Evolutionary conservation across 441 rosid genomes (phyloP).

Genomic region (Pelargonium exstipulatum): DNA sequence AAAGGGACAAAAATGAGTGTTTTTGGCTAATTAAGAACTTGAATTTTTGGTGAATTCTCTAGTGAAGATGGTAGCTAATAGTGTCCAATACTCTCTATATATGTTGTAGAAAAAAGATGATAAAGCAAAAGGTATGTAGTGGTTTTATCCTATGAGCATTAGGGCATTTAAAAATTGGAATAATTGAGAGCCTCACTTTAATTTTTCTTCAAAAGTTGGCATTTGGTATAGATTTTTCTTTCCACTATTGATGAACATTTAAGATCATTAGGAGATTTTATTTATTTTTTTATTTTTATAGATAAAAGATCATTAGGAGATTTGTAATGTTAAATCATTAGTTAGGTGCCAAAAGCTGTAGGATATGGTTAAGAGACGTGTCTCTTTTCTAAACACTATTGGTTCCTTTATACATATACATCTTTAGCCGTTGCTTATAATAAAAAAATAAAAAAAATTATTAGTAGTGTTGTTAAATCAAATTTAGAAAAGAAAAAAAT

Average conservation of each 20-base stretch:
- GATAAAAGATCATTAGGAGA: too few relatives aligned
- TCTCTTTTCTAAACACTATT: too few relatives aligned
- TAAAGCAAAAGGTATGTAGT: not conserved
- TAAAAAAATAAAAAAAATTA: too few relatives aligned
- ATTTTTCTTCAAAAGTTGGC: not conserved
- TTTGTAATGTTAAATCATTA: not conserved
- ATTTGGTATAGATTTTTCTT: not conserved
- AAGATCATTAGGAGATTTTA: not conserved
- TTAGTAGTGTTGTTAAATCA: not conserved
- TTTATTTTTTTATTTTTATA: too few relatives aligned
- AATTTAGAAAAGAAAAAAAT: not conserved
- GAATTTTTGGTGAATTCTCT: too few relatives aligned
- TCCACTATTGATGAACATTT: not conserved
- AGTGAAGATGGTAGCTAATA: too few relatives aligned
- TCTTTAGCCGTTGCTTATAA: too few relatives aligned
- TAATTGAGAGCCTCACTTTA: not conserved
- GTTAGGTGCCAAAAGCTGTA: too few relatives aligned
- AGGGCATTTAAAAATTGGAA: not conserved
- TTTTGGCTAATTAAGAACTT: not conserved
- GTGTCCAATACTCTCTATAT: not conserved
- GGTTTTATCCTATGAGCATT: slow-evolving; percentile 2
- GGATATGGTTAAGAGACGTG: too few relatives aligned
- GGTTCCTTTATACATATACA: too few relatives aligned
- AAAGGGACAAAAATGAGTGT: not conserved
- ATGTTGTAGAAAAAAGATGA: not conserved